These are phyloP conservation scores for Leonotis leonurus DNA, from an alignment of 257 asterid genomes.

Conservation along the genomic window DNA sequence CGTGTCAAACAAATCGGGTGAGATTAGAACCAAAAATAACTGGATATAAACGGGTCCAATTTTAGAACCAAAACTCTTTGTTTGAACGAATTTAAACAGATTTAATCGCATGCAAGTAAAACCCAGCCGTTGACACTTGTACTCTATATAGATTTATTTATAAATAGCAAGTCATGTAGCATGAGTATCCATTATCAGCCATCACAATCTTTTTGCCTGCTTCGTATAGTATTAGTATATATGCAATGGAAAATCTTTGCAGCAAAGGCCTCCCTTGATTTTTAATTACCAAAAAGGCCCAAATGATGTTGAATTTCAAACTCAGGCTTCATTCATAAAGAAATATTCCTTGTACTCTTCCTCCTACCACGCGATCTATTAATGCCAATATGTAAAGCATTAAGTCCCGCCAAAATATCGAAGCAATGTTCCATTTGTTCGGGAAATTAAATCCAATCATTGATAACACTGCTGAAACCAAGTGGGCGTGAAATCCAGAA, in stretches of 20 bases:
- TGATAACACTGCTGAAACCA: not conserved
- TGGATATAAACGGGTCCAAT: too few relatives aligned
- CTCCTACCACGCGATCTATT: too few relatives aligned
- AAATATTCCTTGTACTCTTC: too few relatives aligned
- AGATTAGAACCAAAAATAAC: too few relatives aligned
- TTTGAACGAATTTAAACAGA: too few relatives aligned
- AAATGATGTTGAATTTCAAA: not conserved
- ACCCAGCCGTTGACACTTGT: too few relatives aligned
- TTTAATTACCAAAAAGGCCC: not conserved
- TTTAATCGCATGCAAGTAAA: too few relatives aligned
- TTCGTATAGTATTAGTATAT: not conserved
- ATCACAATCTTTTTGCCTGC: not conserved
- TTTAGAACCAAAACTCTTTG: too few relatives aligned
- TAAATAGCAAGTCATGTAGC: too few relatives aligned
- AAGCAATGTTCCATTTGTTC: not conserved
- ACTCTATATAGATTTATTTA: too few relatives aligned
- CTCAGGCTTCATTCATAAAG: not conserved
- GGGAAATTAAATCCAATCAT: slow-evolving; percentile 3
- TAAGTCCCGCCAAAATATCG: not conserved
- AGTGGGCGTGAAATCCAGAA: not conserved
- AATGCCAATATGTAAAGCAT: not conserved
- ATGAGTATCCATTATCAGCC: too few relatives aligned
- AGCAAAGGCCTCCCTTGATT: not conserved
- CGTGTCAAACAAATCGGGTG: too few relatives aligned
- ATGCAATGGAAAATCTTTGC: not conserved